Base-by-base conservation (phyloP, 345 rosid genomes). In the Brassica incana region DNA sequence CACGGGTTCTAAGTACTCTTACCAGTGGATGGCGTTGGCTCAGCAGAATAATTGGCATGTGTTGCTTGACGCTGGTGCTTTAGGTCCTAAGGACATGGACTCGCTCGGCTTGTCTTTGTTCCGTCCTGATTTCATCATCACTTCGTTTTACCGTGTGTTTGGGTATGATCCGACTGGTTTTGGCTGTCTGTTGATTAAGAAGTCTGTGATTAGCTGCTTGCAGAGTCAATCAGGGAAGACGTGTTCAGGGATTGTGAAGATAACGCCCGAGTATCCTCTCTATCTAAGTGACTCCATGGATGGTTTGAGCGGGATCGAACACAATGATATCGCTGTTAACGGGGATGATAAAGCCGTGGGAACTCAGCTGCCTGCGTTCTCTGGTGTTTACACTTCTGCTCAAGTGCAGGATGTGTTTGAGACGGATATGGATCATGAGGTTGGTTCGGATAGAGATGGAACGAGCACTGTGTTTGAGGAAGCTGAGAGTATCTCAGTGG, bases 81-180 rank as follows among this genome's bases (percentile, higher is more conserved):
- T 96, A 66, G 99, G 99, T 81, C 99, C 99, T 59, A 96, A 96
- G 78, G 99, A 96, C 78, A 96, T 96, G 99, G 99, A 96, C 76
- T 96, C 99, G 0, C 97, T 96, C 8, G 99, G 99, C 27, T 79
- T 96, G 81, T 96, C 99, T 38, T 83, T 96, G 83, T 96, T 96
- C 77, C 92, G 99, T 0, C 99, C 99, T 0, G 98, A 96, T 87
- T 96, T 96, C 70, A 93, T 96, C 71, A 81, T 96, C 69, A 96
- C 99, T 9, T 96, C 99, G 16, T 96, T 96, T 84, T 96, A 93
- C 73, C 87, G 97, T 79, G 99, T 96, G 12, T 96, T 96, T 80
- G 99, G 99, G 60, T 82, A 74, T 81, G 99, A 96, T 67, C 99
- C 99, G 25, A 96, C 98, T 75, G 99, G 99, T 30, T 96, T 96